Base-by-base conservation (phyloP, 2,329 filamentous ascomycete genomes). In the Pestalotiopsis sp. region DNA sequence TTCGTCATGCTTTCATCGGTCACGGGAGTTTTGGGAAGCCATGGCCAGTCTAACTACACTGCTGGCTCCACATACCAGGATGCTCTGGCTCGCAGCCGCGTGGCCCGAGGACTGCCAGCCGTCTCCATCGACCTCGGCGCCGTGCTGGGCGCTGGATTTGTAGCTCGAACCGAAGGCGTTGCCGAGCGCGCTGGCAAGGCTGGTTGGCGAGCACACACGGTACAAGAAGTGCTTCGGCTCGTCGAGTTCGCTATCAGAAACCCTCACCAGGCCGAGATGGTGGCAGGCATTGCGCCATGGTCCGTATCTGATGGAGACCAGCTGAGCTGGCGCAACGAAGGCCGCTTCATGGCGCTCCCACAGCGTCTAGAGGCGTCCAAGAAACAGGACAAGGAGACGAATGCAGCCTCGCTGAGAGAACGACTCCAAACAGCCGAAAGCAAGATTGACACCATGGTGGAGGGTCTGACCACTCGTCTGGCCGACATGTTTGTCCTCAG, bases 1-100 rank as follows among this genome's bases (percentile, higher is more conserved):
- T 63, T 69, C 57, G 57, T 69, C 58, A 58, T 69, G 49, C 36
- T 68, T 17, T 68, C 67, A n/a, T 68, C 67, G 1, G 31, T 66
- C 1, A 61, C 63, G 17, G 45, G 62, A 20, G 39, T 68, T 23
- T 23, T 61, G n/a, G 67, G 67, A 27, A 68, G 61, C 56, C 67
- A 58, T 25, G 67, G 63, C 20, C 67, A 68, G 62, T 31, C 62
- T 1, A 68, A 68, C 62, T 68, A 68, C 67, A 57, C 62, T 12
- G 62, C 62, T 4, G 67, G 57, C 1, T 61, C 56, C 7, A 61
- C 58, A 2, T 68, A 65, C n/a, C 67, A 63, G 17, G 67, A 63
- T n/a, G 67, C 57, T 4, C 49, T 68, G 1, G 67, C 67, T 6
- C 38, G 62, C n/a, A 66, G 27, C 31, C 41, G 63, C 4, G 63